These are phyloP conservation scores for Pleurotus djamor DNA, from an alignment of 768 basidiomycete species.

Conservation along the genomic window DNA sequence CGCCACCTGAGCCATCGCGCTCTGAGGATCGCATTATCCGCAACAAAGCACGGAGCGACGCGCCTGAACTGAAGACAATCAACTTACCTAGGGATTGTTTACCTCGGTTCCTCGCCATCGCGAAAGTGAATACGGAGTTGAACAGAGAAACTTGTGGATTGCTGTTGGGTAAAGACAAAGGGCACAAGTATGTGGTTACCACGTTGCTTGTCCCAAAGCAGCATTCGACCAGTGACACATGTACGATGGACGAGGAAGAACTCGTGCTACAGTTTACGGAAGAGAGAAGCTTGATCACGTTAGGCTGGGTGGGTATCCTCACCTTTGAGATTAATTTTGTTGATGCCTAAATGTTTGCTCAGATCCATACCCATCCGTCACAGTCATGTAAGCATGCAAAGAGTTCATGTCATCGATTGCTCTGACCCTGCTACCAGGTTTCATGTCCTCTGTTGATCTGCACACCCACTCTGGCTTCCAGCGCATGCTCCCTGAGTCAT, in stretches of 20 bases:
- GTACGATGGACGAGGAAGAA: conserved; percentile 90
- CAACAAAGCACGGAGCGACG: conserved; percentile 20
- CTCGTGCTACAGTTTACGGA: conserved; percentile 84
- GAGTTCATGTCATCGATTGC: neutral
- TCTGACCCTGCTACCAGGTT: conserved; percentile 41
- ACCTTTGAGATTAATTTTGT: conserved; percentile 5
- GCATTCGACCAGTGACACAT: conserved; percentile 87
- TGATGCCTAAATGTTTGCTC: conserved; percentile 5
- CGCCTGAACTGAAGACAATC: conserved; percentile 55
- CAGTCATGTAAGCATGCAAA: conserved; percentile 66
- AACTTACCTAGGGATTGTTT: conserved; percentile 71
- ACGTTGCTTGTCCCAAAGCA: conserved; percentile 88
- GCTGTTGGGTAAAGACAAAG: conserved; percentile 67
- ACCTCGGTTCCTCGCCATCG: conserved; percentile 74
- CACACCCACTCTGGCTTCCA: conserved; percentile 93
- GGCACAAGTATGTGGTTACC: conserved; percentile 68
- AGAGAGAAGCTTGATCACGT: conserved; percentile 74
- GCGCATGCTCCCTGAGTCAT: conserved; percentile 85
- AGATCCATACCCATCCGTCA: conserved; percentile 94
- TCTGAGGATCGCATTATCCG: conserved; percentile 15
- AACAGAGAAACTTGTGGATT: conserved; percentile 89
- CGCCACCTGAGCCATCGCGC: conserved; percentile 13
- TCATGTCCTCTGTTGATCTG: conserved; percentile 93
- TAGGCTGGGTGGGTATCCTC: conserved; percentile 76
- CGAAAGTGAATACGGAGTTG: conserved; percentile 71